Evolutionary conservation across 768 basidiomycete genomes (phyloP), one percentile per base, ranked within the genome.

Genomic region (Rhodotorula paludigena): DNA sequence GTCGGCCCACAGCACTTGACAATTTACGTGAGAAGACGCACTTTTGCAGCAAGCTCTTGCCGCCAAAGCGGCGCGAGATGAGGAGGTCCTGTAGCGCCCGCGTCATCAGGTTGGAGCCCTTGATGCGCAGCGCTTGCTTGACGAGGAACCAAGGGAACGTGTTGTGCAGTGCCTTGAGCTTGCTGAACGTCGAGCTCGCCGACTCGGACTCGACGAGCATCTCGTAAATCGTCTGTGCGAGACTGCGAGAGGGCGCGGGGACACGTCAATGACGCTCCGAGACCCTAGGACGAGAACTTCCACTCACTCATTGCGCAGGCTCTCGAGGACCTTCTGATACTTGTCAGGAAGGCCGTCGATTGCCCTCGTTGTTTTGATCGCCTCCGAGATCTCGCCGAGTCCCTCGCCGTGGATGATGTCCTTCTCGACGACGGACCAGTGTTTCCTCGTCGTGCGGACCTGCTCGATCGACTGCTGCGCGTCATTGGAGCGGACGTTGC

Each of bases 81-180:
- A 71, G 64, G 15, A 71, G 47, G 44, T 71, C 69, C 41, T 71
- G 64, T 15, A 71, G 39, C 1, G 51, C 54, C 12, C 57, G 39
- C 23, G 60, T 51, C 69, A 71, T 71, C 38, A 63, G 49, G 14
- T 21, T 54, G 23, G 69, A 66, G 2, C 51, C 39, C 15, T 56
- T 51, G 32, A 71, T 15, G 6, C 61, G 60, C 1, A 71, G 32
- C 1, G 69, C 69, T 39, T 62, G 60, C 18, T 60, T 55, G 20
- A 66, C 60, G 38, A 66, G 48, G 60, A 66, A 71, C 60, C 63
- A 71, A 5, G 69, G 69, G 57, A 71, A 62, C 10, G 56, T n/a
- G 14, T 60, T 30, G 45, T 71, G 56, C 12, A 66, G 44, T 21
- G 60, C 21, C 49, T 71, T 71, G 61, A 71, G 28, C 35, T 59